Conservation (phyloP, 108 stramenopile genomes). For the Skeletonema grethae region DNA sequence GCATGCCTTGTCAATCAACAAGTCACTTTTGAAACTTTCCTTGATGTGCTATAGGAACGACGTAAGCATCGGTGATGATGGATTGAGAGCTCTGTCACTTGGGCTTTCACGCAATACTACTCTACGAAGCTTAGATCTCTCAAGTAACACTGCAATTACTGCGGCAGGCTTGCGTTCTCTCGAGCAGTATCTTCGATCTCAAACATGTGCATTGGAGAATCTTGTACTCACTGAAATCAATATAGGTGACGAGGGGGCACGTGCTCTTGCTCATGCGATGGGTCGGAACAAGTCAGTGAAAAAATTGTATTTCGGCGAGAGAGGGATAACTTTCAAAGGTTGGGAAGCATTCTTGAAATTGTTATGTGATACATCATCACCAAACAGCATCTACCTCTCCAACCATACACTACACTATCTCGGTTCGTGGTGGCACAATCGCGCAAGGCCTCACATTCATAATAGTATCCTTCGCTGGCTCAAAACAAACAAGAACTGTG, state of each 20-base stretch:
- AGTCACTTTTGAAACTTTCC: neutral
- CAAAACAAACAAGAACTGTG: neutral
- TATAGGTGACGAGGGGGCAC: neutral
- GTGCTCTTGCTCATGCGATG: neutral
- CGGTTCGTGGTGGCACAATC: no score
- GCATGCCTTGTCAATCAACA: neutral
- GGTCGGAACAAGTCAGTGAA: neutral
- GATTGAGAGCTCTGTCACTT: neutral
- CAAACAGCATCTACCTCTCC: neutral
- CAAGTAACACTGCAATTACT: neutral
- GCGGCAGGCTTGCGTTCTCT: neutral
- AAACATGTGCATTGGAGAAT: neutral
- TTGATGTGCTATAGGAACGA: neutral
- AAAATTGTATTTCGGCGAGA: neutral
- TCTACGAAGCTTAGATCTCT: neutral
- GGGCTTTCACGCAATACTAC: neutral
- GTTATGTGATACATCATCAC: neutral
- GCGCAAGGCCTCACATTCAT: no score
- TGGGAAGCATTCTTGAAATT: neutral
- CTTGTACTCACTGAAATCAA: neutral
- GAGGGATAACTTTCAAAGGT: neutral
- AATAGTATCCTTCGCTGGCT: neutral
- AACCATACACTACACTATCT: neutral
- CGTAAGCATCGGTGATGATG: neutral
- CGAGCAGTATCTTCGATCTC: neutral